phyloP scores from a whole-genome alignment of 2,329 filamentous ascomycete genomes.

The Monilinia vaccinii-corymbosi region DNA sequence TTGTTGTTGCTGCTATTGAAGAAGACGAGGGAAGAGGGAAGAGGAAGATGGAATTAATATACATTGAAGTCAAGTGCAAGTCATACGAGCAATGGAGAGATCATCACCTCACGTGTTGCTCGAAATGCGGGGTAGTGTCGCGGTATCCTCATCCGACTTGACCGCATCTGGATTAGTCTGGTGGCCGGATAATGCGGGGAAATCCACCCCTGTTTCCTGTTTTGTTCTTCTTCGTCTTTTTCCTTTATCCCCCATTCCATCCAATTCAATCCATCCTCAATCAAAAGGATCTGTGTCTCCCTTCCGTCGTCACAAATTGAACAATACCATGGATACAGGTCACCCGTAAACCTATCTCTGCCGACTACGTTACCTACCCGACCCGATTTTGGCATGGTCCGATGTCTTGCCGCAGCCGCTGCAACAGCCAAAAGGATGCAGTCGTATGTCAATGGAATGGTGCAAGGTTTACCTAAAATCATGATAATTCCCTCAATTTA shows the following conservation, averaged over 20 bases:
- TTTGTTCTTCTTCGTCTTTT: neutral
- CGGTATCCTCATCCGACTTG: neutral
- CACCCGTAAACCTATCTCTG: too few relatives aligned
- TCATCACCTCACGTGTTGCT: conserved; percentile 9
- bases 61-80: neutral
- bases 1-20: neutral
- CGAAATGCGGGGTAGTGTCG: conserved; percentile 11
- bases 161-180: neutral
- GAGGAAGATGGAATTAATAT: neutral
- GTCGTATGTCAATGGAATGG: neutral
- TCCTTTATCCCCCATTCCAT: neutral
- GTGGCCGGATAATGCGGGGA: neutral
- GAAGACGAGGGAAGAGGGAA: neutral
- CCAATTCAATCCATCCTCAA: neutral
- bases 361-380: too few relatives aligned
- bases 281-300: neutral
- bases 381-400: neutral
- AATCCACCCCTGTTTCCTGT: neutral
- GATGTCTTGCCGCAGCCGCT: neutral
- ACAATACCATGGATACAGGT: too few relatives aligned
- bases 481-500: neutral
- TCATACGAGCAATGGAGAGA: conserved; percentile 3
- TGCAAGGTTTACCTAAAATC: neutral
- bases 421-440: too few relatives aligned
- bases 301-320: too few relatives aligned